Evolutionary conservation across 192 early-diverging fungal species (phyloP).

Genomic region (Backusella morwellensis): DNA sequence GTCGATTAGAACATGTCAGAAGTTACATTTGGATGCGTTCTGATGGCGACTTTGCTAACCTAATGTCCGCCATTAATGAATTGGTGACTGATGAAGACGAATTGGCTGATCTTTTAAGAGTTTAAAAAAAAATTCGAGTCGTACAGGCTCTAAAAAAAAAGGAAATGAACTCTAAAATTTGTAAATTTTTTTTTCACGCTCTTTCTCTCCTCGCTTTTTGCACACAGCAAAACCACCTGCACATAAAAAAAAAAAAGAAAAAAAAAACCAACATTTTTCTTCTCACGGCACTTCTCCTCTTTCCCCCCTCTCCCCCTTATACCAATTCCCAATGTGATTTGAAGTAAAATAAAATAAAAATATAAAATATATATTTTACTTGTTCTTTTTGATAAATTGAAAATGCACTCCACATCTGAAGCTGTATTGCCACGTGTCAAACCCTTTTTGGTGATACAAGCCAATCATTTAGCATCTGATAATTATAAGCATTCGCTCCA

Average conservation of each 20-base stretch:
- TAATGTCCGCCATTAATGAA: slow-evolving; percentile 13
- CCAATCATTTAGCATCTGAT: slow-evolving; percentile 20
- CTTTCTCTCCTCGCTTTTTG: background rate
- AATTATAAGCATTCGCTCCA: slow-evolving; percentile 19
- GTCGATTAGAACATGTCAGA: slow-evolving; percentile 15
- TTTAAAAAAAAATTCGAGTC: background rate
- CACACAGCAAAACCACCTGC: background rate
- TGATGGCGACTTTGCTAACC: slow-evolving; percentile 20
- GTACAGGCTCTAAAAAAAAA: background rate
- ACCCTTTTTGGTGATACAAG: background rate
- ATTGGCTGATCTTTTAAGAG: slow-evolving; percentile 14
- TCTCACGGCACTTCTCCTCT: background rate
- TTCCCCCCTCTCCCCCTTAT: background rate
- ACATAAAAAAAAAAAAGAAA: background rate
- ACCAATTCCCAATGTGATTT: background rate
- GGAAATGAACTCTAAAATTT: background rate
- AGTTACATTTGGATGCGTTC: slow-evolving; percentile 16
- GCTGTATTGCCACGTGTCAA: background rate
- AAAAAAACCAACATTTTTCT: background rate
- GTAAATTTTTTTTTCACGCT: background rate
- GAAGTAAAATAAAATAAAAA: background rate
- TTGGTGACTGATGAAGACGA: slow-evolving; percentile 28
- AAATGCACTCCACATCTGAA: background rate
- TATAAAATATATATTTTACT: background rate
- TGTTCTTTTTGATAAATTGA: background rate